phyloP scores from a whole-genome alignment of 2,329 filamentous ascomycete genomes.

The Diaporthe sp. region DNA sequence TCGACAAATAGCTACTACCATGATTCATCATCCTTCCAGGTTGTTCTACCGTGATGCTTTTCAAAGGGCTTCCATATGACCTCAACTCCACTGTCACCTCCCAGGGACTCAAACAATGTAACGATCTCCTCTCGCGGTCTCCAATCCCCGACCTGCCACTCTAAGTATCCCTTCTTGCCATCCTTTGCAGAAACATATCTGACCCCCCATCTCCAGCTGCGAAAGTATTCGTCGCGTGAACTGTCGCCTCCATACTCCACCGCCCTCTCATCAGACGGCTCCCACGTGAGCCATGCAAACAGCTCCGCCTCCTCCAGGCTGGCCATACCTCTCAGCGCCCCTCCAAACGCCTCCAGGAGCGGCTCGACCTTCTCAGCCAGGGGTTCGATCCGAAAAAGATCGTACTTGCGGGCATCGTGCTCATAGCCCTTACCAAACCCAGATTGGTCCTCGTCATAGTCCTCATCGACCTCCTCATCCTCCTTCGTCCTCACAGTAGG shows the following conservation, averaged over 20 bases:
- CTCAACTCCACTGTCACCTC: not conserved
- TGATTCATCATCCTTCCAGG: not conserved
- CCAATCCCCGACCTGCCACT: constrained; percentile 42
- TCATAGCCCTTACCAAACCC: not conserved
- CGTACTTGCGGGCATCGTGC: constrained; percentile 15
- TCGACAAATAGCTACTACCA: not conserved
- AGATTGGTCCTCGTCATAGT: not conserved
- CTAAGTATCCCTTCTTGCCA: constrained; percentile 34
- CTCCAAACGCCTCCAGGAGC: constrained; percentile 39
- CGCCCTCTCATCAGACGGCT: constrained; percentile 36
- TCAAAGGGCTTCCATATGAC: not conserved
- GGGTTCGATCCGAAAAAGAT: constrained; percentile 40
- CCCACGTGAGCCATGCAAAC: constrained; percentile 39
- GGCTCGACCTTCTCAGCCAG: constrained; percentile 38
- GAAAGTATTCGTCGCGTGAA: not conserved
- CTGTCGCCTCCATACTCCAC: not conserved
- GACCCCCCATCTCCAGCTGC: not conserved
- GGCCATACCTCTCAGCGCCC: constrained; percentile 38
- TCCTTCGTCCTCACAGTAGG: constrained; percentile 33
- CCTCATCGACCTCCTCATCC: constrained; percentile 35
- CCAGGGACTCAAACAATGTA: not conserved
- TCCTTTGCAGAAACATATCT: not conserved
- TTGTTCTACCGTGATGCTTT: not conserved
- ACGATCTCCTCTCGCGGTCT: constrained; percentile 38
- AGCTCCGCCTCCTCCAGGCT: constrained; percentile 40